A percentile compares a stretch with the other conserved stretches of the same genome.
These are phyloP conservation scores for Alternaria sp. DNA, from an alignment of 2,329 filamentous ascomycete species.

Conservation along the genomic window DNA sequence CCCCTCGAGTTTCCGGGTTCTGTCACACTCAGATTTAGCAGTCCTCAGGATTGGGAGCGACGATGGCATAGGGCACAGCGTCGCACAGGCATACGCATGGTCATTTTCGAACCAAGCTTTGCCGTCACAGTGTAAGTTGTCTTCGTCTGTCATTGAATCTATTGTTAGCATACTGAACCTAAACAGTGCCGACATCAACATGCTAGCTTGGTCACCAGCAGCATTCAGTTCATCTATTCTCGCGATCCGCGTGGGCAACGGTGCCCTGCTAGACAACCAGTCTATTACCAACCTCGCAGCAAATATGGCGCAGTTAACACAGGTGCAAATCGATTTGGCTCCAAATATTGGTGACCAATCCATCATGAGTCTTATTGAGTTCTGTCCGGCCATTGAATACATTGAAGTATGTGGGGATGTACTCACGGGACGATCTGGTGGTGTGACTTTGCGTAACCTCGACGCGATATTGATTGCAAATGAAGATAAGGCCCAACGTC, in stretches of 20 bases:
- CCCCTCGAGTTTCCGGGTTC: not conserved
- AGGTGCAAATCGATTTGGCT: not conserved
- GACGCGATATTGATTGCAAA: not conserved
- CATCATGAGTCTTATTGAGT: not conserved
- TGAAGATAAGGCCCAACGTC: not conserved
- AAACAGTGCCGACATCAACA: not conserved
- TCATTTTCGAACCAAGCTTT: not conserved
- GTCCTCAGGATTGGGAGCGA: not conserved
- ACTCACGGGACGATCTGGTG: not conserved
- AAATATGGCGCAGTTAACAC: not conserved
- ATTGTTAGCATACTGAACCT: not conserved
- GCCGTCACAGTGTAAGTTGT: not conserved
- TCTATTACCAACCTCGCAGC: not conserved
- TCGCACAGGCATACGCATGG: not conserved
- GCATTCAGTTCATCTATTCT: not conserved
- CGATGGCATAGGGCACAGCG: not conserved
- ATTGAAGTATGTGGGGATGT: not conserved
- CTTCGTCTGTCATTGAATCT: not conserved
- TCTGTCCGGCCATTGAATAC: not conserved
- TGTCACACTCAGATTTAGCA: not conserved
- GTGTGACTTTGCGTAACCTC: not conserved
- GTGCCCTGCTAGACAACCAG: not conserved
- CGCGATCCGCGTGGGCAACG: not conserved
- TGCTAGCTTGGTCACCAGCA: not conserved
- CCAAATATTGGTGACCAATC: not conserved